Evolutionary conservation across 1,139 yeast species (phyloP), one percentile per base, ranked within the genome.

Genomic region (Hanseniaspora uvarum): DNA sequence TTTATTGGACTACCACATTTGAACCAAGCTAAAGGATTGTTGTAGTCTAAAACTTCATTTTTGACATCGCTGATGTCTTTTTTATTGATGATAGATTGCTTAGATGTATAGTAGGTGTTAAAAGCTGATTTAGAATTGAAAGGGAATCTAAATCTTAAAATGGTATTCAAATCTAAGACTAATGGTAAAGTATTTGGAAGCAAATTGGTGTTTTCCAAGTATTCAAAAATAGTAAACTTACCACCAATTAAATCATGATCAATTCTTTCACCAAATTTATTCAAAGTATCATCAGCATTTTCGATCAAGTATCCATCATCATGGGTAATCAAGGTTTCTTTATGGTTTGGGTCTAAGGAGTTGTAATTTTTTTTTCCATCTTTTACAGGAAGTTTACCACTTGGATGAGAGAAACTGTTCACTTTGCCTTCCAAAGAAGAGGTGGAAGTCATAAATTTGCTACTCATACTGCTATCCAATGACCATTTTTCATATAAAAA

Each of bases 111-210:
- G n/a, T 40, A 48, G 26, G 33, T 41, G 24, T 48, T 39, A 28
- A 48, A 48, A 12, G 52, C 23, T n/a, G 52, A 48, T 12, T 40
- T 19, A 7, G 52, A 48, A 19, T 44, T 44, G 30, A 84, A 82
- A 2, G 79, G 74, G 66, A 92, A 92, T 48, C 55, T 53, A 19
- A 47, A 43, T 68, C 79, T 82, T 49, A 94, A 67, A 53, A 78
- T 73, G 10, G 92, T 87, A 53, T 85, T 86, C 16, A 80, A 94
- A 58, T 75, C 71, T n/a, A 77, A 81, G 56, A 92, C 70, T 0
- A 97, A 87, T 24, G 97, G 94, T 65, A 92, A 67, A 2, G 97
- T 88, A 66, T 92, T 98, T 30, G 98, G 98, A 59, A 94, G 85
- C 52, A 87, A 87, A 52, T 78, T 78, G 60, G 88, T 71, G 57